Percentiles rank a stretch among this genome's conserved stretches.
phyloP scores from a whole-genome alignment of 2,329 filamentous ascomycete genomes.

The Tolypocladium pustulatum region DNA sequence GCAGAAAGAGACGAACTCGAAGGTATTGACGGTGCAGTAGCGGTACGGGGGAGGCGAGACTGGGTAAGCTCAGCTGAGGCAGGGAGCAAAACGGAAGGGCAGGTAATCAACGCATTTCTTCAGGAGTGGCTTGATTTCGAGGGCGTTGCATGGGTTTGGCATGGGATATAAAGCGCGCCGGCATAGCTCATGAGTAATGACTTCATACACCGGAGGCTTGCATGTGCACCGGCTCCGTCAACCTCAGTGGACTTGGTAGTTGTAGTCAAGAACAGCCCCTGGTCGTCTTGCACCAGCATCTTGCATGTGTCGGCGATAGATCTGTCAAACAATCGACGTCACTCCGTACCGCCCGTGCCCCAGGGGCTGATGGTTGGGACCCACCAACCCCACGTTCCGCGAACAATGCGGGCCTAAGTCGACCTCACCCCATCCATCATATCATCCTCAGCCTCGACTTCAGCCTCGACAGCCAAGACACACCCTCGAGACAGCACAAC shows the following conservation, averaged over 20 bases:
- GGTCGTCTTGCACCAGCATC: not conserved
- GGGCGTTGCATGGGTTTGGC: not conserved
- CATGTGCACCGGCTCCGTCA: not conserved
- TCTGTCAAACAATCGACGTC: not conserved
- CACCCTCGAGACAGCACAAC: not conserved
- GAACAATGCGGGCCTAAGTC: not conserved
- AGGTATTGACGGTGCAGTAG: conserved; percentile 37
- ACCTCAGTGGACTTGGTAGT: not conserved
- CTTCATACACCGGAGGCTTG: not conserved
- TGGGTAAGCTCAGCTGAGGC: not conserved
- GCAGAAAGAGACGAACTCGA: conserved; percentile 39
- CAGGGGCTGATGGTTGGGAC: not conserved
- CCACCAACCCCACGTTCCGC: not conserved
- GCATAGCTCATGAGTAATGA: not conserved
- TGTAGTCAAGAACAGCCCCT: not conserved
- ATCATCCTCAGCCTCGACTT: not conserved
- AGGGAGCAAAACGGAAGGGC: not conserved
- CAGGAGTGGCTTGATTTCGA: not conserved
- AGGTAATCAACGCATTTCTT: not conserved
- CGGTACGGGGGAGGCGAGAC: not conserved
- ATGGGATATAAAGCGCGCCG: not conserved
- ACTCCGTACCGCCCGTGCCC: not conserved
- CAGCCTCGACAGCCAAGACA: not conserved
- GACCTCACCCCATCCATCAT: not conserved
- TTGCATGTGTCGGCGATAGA: not conserved